Conservation (phyloP, 1,139 yeast species). For the Diutina siamensis region DNA sequence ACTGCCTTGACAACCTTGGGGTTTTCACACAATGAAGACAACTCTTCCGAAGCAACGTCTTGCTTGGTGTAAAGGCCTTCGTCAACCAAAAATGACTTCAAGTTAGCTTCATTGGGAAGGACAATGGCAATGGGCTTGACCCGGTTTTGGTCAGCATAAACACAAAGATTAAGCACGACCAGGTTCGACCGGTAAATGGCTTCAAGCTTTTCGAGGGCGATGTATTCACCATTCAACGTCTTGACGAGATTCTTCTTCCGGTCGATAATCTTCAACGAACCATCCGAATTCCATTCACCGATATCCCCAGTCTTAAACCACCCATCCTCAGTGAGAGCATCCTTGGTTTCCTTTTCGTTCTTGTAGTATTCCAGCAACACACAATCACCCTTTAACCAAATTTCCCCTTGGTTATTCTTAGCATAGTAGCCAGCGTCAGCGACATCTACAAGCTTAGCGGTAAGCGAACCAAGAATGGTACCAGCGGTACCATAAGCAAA, state of each 20-base stretch:
- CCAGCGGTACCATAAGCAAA: slow-evolving; percentile 75
- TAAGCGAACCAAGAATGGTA: slow-evolving; percentile 68
- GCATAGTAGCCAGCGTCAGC: slow-evolving; percentile 89
- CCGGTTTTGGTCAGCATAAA: slow-evolving; percentile 77
- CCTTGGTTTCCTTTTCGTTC: slow-evolving; percentile 72
- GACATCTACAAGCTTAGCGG: slow-evolving; percentile 85
- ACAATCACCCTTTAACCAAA: slow-evolving; percentile 65
- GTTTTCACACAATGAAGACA: slow-evolving; percentile 38
- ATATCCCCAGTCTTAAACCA: slow-evolving; percentile 98
- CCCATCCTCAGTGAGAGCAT: slow-evolving; percentile 70
- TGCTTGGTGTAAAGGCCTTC: slow-evolving; percentile 35
- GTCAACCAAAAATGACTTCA: slow-evolving; percentile 46
- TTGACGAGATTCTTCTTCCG: slow-evolving; percentile 94
- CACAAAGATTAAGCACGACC: slow-evolving; percentile 71
- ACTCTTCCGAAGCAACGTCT: slow-evolving; percentile 40
- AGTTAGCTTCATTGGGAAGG: slow-evolving; percentile 62
- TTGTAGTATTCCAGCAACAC: slow-evolving; percentile 71
- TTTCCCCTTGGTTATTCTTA: slow-evolving; percentile 87
- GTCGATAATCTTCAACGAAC: slow-evolving; percentile 77
- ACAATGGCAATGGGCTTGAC: slow-evolving; percentile 91
- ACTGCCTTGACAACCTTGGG: slow-evolving; percentile 45
- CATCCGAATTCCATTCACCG: slow-evolving; percentile 81
- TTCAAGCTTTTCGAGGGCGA: slow-evolving; percentile 91
- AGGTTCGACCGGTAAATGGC: slow-evolving; percentile 75
- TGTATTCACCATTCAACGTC: slow-evolving; percentile 94